Conservation (phyloP, 164 flowering plant species). For the Saururus chinensis region DNA sequence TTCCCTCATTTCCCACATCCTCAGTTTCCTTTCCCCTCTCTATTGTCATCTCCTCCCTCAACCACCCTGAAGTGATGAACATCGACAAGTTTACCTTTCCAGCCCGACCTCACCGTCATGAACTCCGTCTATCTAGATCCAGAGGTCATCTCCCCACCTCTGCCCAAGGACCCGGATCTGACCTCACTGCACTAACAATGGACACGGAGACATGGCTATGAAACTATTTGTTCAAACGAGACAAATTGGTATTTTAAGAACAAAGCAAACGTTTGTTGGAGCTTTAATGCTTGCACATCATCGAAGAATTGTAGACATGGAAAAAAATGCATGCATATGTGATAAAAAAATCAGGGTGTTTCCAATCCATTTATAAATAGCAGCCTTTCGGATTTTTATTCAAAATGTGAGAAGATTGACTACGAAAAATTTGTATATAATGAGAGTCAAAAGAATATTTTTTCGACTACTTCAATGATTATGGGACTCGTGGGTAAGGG, state of each 20-base stretch:
- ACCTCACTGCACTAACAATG: slow-evolving; percentile 47
- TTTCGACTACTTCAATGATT: slow-evolving; percentile 50
- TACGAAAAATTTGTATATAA: slow-evolving; percentile 44
- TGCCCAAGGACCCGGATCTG: no score
- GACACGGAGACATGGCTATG: slow-evolving; percentile 32
- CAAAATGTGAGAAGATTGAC: slow-evolving; percentile 56
- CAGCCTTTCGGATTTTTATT: slow-evolving; percentile 63
- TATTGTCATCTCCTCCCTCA: no score
- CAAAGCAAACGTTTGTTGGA: slow-evolving; percentile 51
- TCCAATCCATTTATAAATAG: slow-evolving; percentile 49
- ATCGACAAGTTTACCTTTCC: no score
- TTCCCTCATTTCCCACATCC: no score
- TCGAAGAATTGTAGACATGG: slow-evolving; percentile 38
- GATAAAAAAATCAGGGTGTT: slow-evolving; percentile 34
- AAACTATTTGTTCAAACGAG: slow-evolving; percentile 43
- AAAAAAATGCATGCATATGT: slow-evolving; percentile 57
- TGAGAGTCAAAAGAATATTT: slow-evolving; percentile 23
- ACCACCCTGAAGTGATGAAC: no score
- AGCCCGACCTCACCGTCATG: no score
- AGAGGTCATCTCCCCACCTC: no score
- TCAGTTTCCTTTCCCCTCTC: no score
- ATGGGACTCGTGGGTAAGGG: slow-evolving; percentile 47
- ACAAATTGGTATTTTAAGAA: slow-evolving; percentile 30
- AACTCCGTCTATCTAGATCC: no score
- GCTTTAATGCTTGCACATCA: slow-evolving; percentile 53